Base-by-base conservation (phyloP, 2,329 filamentous ascomycete genomes). In the Aspergillus niger region DNA sequence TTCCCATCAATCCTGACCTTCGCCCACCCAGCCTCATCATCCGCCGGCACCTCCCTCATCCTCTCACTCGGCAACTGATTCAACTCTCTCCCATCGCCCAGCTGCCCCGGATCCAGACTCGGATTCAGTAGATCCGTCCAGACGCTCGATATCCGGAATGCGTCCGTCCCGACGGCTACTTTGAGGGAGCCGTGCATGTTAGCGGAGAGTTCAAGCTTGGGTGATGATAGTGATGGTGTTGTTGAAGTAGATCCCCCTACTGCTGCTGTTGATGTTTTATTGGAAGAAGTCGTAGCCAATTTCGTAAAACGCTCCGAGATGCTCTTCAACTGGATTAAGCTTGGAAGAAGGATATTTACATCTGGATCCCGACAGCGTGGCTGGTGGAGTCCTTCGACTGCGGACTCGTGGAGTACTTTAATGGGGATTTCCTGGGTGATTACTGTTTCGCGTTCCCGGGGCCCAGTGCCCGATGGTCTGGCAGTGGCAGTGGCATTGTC, bases 381-480 rank as follows among this genome's bases (percentile, higher is more conserved):
- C 79, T 99, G 94, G 79, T 96, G 92, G 63, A 98, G 88, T n/a
- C 88, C 90, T 70, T 95, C 91, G n/a, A 98, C 92, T 0, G 87
- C 89, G 55, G 90, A 86, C 2, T 91, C 88, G 60, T 91, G 88
- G 8, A 99, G 85, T 1, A 99, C 92, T 17, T 93, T 89, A 47
- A 98, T 90, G n/a, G 95, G 95, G 41, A 99, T 90, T 76, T 98
- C 92, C 73, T 99, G 95, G 0, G 92, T 97, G 70, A 99, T 90
- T 68, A 96, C 85, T 64, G 95, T 96, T 75, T 97, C 93, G 68
- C 92, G 89, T 70, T 94, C 91, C 59, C 89, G 83, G 47, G 83
- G 67, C 0, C 32, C 32, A 11, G 32, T 36, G 73, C 85, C 66
- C 80, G 86, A 74, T 22, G 65, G 63, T 10, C 47, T 28, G 28